Conservation (phyloP, 306 rosid species). For the Lathyrus sativus region DNA sequence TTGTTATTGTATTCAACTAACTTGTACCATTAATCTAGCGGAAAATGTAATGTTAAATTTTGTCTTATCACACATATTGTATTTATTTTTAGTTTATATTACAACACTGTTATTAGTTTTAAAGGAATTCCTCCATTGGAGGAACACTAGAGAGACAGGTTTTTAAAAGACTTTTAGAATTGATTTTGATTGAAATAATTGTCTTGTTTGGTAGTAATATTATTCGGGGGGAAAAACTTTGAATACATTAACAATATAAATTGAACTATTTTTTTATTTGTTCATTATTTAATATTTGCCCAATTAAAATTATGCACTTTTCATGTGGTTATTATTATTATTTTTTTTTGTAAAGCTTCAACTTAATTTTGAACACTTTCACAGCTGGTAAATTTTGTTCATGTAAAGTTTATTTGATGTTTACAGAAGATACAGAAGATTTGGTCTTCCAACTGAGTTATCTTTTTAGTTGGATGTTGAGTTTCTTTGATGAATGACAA, state of each 20-base stretch:
- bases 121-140: neutral
- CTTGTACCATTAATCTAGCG: slow-evolving; percentile 13
- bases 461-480: neutral
- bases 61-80: slow-evolving; percentile 15
- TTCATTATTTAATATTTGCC: neutral
- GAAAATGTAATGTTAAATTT: slow-evolving; percentile 29
- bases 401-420: neutral
- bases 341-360: neutral
- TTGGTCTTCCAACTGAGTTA: neutral
- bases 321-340: neutral
- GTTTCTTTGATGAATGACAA: neutral
- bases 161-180: neutral
- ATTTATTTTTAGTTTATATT: slow-evolving; percentile 1
- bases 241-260: neutral
- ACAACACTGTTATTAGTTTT: slow-evolving; percentile 26
- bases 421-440: neutral
- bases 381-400: neutral
- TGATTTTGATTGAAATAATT: neutral
- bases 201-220: neutral
- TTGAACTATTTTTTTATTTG: neutral
- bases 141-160: neutral
- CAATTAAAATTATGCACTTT: neutral
- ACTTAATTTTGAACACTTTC: neutral
- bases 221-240: neutral
- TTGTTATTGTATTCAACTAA: slow-evolving; percentile 33